phyloP scores from a whole-genome alignment of 306 rosid species.

The Ormosia semicastrata region DNA sequence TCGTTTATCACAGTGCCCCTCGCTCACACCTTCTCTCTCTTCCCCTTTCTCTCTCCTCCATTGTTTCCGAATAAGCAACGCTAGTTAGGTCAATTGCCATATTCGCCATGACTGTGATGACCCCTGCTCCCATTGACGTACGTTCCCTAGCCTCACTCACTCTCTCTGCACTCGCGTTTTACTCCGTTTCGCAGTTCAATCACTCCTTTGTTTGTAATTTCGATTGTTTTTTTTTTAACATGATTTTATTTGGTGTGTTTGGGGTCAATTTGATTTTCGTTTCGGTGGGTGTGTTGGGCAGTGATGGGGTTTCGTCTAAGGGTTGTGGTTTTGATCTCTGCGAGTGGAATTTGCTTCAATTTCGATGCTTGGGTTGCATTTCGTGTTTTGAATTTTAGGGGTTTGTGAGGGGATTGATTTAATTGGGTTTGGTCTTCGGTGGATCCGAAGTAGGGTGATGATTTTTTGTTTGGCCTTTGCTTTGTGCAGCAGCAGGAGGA shows the following conservation, averaged over 20 bases:
- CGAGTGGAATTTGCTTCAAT: slow-evolving; percentile 33
- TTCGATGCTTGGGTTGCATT: slow-evolving; percentile 25
- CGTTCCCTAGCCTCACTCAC: slow-evolving; percentile 30
- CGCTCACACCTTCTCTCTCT: neutral
- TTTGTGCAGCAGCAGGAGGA: slow-evolving; percentile 81
- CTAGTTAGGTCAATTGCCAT: slow-evolving; percentile 37
- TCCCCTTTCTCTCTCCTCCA: slow-evolving; percentile 39
- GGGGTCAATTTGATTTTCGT: slow-evolving; percentile 27
- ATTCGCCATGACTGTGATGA: slow-evolving; percentile 65
- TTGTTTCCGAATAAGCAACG: slow-evolving; percentile 20
- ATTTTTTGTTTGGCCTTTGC: slow-evolving; percentile 19
- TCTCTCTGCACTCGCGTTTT: neutral
- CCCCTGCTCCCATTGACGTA: slow-evolving; percentile 86
- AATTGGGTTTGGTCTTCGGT: slow-evolving; percentile 28
- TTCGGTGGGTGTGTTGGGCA: neutral
- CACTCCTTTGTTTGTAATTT: slow-evolving; percentile 26
- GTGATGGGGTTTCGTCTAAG: slow-evolving; percentile 42
- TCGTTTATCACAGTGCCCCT: slow-evolving; percentile 24
- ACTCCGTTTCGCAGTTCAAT: neutral
- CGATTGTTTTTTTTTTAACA: neutral
- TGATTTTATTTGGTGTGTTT: slow-evolving; percentile 22
- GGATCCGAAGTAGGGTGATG: slow-evolving; percentile 46
- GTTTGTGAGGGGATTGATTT: slow-evolving; percentile 26
- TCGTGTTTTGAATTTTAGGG: slow-evolving; percentile 38
- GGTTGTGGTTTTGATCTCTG: slow-evolving; percentile 44